A percentile compares a stretch with the other conserved stretches of the same genome.
These are phyloP conservation scores for Botrytis cinerea DNA, from an alignment of 2,329 filamentous ascomycete species.

Conservation along the genomic window DNA sequence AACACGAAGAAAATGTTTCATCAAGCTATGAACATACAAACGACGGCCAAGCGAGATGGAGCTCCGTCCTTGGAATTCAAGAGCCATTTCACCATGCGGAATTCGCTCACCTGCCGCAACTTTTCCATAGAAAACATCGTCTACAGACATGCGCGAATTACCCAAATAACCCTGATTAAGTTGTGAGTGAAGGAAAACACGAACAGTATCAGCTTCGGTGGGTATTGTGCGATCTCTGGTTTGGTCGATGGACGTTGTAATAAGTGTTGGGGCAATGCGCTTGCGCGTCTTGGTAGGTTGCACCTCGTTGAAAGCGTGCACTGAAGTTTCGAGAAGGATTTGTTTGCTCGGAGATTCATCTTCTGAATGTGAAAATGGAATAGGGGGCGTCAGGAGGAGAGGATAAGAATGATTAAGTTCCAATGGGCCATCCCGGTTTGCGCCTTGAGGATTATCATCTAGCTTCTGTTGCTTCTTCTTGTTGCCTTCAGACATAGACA, in stretches of 20 bases:
- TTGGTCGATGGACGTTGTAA: conserved; percentile 35
- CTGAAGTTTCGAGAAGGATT: neutral
- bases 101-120: conserved; percentile 38
- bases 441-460: neutral
- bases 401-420: neutral
- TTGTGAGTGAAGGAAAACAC: conserved; percentile 16
- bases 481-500: neutral
- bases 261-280: conserved; percentile 39
- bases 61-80: conserved; percentile 34
- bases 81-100: conserved; percentile 34
- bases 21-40: conserved; percentile 46
- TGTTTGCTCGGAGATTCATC: neutral
- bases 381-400: neutral
- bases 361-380: neutral
- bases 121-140: conserved; percentile 47
- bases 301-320: neutral
- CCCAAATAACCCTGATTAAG: conserved; percentile 44
- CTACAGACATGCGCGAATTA: conserved; percentile 42
- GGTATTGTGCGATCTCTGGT: conserved; percentile 33
- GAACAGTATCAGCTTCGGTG: conserved; percentile 32
- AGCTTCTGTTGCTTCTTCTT: conserved; percentile 11
- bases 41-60: conserved; percentile 48
- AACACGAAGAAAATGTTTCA: conserved; percentile 47
- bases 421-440: neutral
- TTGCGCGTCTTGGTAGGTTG: conserved; percentile 39